Conservation (phyloP, 1,139 yeast species). For the Debaryomyces robertsiae region DNA sequence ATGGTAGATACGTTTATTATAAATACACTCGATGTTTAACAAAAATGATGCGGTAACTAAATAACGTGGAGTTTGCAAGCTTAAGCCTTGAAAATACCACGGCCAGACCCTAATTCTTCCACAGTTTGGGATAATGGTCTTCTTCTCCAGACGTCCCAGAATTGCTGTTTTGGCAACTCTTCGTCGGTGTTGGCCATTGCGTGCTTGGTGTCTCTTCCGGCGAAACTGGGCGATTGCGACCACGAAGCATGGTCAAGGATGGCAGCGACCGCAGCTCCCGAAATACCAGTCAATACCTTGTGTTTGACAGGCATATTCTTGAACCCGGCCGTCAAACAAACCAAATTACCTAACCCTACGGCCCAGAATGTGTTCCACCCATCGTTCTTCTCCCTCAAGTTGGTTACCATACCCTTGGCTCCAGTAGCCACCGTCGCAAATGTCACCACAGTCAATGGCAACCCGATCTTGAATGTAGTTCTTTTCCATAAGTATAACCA, state of each 20-base stretch:
- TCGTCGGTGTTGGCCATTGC: conserved; percentile 39
- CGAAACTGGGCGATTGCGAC: conserved; percentile 47
- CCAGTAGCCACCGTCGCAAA: conserved; percentile 49
- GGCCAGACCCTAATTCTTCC: conserved; percentile 70
- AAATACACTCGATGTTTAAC: not conserved
- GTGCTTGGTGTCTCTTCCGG: conserved; percentile 41
- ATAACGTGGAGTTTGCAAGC: not conserved
- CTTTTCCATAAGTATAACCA: conserved; percentile 53
- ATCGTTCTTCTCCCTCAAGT: conserved; percentile 51
- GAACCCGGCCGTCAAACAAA: conserved; percentile 44
- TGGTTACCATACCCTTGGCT: conserved; percentile 42
- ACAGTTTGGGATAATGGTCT: conserved; percentile 82
- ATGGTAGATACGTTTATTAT: not conserved
- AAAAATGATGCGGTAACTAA: conserved; percentile 2
- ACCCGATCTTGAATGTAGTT: conserved; percentile 45
- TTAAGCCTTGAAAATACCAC: conserved; percentile 50
- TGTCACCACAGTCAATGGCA: conserved; percentile 44
- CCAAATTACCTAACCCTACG: conserved; percentile 46
- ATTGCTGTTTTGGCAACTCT: conserved; percentile 58
- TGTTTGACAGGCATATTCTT: conserved; percentile 46
- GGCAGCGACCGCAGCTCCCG: conserved; percentile 45
- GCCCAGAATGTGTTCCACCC: conserved; percentile 54
- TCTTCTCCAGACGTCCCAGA: conserved; percentile 83
- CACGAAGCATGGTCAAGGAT: conserved; percentile 43
- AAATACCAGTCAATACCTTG: conserved; percentile 44